These are phyloP conservation scores for Coniella lustricola DNA, from an alignment of 2,329 filamentous ascomycete species.

Conservation along the genomic window DNA sequence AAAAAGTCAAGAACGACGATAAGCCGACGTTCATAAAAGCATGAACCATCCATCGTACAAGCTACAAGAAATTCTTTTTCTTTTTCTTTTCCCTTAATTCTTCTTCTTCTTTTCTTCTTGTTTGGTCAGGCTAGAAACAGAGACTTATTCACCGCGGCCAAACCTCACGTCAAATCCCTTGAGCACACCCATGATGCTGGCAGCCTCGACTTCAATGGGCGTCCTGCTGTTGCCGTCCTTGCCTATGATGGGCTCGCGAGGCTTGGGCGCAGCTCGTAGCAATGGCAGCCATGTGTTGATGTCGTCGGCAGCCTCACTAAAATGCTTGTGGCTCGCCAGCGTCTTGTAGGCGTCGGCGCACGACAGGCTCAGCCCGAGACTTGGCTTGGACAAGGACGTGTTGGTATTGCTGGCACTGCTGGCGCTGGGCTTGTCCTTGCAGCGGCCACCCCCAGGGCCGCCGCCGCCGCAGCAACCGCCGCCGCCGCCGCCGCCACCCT, in stretches of 20 bases:
- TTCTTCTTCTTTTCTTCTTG: not conserved
- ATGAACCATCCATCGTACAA: too few relatives aligned
- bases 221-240: conserved; percentile 27
- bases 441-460: conserved; percentile 55
- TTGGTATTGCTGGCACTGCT: conserved; percentile 12
- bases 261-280: conserved; percentile 51
- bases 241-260: conserved; percentile 23
- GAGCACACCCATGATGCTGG: conserved; percentile 79
- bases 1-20: not conserved
- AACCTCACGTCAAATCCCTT: conserved; percentile 76
- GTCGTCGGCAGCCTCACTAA: conserved; percentile 65
- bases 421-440: conserved; percentile 36
- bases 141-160: conserved; percentile 32
- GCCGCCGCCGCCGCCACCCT: conserved; percentile 23
- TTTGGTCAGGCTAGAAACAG: too few relatives aligned
- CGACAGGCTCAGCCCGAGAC: conserved; percentile 52
- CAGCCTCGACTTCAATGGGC: conserved; percentile 72
- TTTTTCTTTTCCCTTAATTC: not conserved
- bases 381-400: conserved; percentile 15
- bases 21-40: too few relatives aligned
- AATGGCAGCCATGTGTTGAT: conserved; percentile 70
- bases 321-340: conserved; percentile 68
- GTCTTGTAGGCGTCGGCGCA: conserved; percentile 76
- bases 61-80: not conserved
- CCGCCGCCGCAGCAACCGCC: conserved; percentile 59